Base-by-base conservation (phyloP, 441 rosid genomes). In the Hura crepitans region DNA sequence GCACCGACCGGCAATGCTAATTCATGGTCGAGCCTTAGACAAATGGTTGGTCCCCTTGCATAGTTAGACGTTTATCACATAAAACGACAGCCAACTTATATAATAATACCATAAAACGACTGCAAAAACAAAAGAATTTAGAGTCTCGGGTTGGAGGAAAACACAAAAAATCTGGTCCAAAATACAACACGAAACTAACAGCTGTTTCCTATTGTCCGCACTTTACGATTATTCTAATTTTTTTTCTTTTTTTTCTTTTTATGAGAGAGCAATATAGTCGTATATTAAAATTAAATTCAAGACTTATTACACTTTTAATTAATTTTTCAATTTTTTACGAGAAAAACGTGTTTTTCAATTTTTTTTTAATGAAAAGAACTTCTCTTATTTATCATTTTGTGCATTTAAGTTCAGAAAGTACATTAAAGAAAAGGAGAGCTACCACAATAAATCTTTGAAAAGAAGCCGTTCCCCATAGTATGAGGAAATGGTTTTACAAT, bases 1-100 rank as follows among this genome's bases (percentile, higher is more conserved):
- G 76, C 79, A 72, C 82, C 81, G 17, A 30, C 50, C 4, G 35
- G 43, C 22, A 6, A 2, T n/a, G n/a, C 1, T 42, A 10, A 15
- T 43, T 28, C 31, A 13, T 15, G 62, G 20, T 42, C 25, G 22
- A 33, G 27, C 37, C 49, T 13, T n/a, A n/a, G 47, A 62, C 33
- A 45, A 27, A 62, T 25, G 56, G 28, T 59, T 8, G 47, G 53
- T 6, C 0, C 49, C 46, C 18, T 68, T 45, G 13, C 14, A 14
- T 7, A 17, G 0, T 20, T 25, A 5, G 0, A 5, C 31, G 13
- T 46, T 8, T 5, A 35, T 35, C 65, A 42, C 57, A 51, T 20
- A 62, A 76, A 71, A 68, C 60, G 70, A 74, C 78, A 55, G 43
- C 31, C 28, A 27, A 51, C 55, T n/a, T 17, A 20, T 1, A 51